Evolutionary conservation across 2,329 filamentous ascomycete genomes (phyloP), one percentile per base, ranked within the genome.

Genomic region (Fusarium anthophilum): DNA sequence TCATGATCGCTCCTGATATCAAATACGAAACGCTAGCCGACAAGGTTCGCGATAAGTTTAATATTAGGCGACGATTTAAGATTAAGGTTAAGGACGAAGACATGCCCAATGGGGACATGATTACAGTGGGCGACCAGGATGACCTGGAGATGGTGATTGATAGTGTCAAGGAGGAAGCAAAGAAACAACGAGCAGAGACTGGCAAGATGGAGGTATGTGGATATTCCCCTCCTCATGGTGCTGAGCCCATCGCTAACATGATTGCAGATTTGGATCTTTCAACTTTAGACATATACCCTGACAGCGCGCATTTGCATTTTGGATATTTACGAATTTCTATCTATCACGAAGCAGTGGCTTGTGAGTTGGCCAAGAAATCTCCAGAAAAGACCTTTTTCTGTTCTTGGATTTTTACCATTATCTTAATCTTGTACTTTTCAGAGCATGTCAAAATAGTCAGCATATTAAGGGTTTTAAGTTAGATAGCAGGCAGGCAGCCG

Each of bases 101-200:
- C 76, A 83, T 86, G 69, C 89, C 89, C 2, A 87, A 92, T 63
- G 93, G 93, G 7, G 96, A 98, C 79, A 96, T 98, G 93, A 97
- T 99, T 79, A 98, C 96, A 38, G 92, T 99, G 90, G 95, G 93
- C 37, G 96, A 99, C 82, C 94, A 98, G 82, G 96, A 99, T 79
- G 96, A 99, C 84, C 84, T 98, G 72, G 95, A 98, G 57, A 93
- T 98, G 91, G 91, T 94, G 35, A 87, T 98, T 61, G 88, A 90
- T 81, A 89, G 86, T 53, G 91, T 92, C 12, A 93, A 91, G 82
- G 88, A 89, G 56, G 84, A 86, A 67, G 95, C 93, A 54, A 90
- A 87, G 83, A 93, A 90, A 82, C 92, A 96, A 80, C 90, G 91
- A 77, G 87, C 88, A 72, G 95, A 97, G 72, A 93, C 95, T 86